These are phyloP conservation scores for Myriosclerotinia duriaeana DNA, from an alignment of 2,329 filamentous ascomycete genomes.

Conservation along the genomic window DNA sequence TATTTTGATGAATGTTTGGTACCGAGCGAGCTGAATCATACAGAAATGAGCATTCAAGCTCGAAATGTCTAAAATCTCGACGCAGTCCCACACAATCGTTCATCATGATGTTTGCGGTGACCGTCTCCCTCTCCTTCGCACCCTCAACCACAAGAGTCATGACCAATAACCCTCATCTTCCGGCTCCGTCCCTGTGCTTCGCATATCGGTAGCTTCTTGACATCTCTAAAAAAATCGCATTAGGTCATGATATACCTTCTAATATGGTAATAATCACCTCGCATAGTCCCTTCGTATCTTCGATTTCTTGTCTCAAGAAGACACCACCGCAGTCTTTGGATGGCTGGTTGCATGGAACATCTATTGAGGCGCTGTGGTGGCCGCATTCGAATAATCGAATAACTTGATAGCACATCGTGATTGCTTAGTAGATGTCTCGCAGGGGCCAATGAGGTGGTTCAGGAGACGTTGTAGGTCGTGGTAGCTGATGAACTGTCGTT, in stretches of 20 bases:
- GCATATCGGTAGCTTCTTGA: conserved; percentile 25
- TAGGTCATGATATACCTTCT: conserved; percentile 1
- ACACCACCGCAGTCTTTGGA: conserved; percentile 30
- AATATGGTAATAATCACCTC: background rate
- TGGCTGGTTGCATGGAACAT: conserved; percentile 30
- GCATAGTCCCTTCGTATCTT: conserved; percentile 31
- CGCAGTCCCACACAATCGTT: background rate
- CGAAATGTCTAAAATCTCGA: background rate
- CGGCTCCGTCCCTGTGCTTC: conserved; percentile 15
- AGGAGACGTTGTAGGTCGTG: background rate
- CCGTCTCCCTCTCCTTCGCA: background rate
- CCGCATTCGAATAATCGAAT: conserved; percentile 36
- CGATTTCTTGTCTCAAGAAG: conserved; percentile 36
- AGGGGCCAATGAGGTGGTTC: background rate
- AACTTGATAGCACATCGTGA: conserved; percentile 38
- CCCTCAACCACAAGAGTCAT: conserved; percentile 4
- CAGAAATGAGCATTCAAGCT: background rate
- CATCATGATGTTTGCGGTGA: background rate
- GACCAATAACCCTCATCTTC: conserved; percentile 35
- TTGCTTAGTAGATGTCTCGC: background rate
- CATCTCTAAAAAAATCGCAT: conserved; percentile 27
- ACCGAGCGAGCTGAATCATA: background rate
- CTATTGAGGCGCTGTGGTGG: conserved; percentile 30
- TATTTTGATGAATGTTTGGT: background rate
- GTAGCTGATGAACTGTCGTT: background rate